These are phyloP conservation scores for Mrakia frigida DNA, from an alignment of 768 basidiomycete genomes.

Conservation along the genomic window DNA sequence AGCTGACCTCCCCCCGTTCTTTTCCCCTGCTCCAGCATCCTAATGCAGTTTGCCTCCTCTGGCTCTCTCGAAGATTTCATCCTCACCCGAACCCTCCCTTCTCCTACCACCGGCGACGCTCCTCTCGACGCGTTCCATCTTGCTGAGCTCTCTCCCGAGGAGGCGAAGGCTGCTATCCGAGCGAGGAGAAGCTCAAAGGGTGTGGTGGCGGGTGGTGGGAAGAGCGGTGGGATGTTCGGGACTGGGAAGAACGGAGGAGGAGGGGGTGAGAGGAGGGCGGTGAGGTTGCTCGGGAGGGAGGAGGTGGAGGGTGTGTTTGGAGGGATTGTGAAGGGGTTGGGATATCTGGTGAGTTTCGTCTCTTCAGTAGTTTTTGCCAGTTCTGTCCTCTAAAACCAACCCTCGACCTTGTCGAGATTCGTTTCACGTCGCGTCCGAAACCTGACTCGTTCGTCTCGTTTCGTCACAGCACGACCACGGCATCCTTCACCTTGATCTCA, in stretches of 20 bases:
- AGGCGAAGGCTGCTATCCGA: slow-evolving; percentile 27
- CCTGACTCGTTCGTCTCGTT: not conserved
- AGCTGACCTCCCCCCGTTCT: too few species aligned
- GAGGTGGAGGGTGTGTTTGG: slow-evolving; percentile 46
- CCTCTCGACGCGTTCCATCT: slow-evolving; percentile 5
- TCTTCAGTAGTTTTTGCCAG: too few species aligned
- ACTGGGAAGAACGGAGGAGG: not conserved
- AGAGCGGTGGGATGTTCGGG: too few species aligned
- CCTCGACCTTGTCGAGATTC: too few species aligned
- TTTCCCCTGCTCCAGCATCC: slow-evolving; percentile 46
- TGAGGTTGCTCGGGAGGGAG: slow-evolving; percentile 11
- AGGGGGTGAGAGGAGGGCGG: slow-evolving; percentile 20
- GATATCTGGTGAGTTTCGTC: slow-evolving; percentile 64
- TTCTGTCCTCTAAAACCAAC: too few species aligned
- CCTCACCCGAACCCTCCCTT: slow-evolving; percentile 34
- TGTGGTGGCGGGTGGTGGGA: not conserved
- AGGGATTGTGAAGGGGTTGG: slow-evolving; percentile 80
- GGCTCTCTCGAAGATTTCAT: slow-evolving; percentile 46
- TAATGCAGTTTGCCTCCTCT: slow-evolving; percentile 47
- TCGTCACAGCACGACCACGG: slow-evolving; percentile 45
- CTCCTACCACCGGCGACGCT: not conserved
- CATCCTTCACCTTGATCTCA: slow-evolving; percentile 87
- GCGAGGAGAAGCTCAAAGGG: not conserved
- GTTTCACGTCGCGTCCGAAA: too few species aligned
- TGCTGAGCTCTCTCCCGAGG: slow-evolving; percentile 15